A percentile compares a stretch with the other conserved stretches of the same genome.
phyloP scores from a whole-genome alignment of 2,329 filamentous ascomycete species.

The Cytospora piceae region DNA sequence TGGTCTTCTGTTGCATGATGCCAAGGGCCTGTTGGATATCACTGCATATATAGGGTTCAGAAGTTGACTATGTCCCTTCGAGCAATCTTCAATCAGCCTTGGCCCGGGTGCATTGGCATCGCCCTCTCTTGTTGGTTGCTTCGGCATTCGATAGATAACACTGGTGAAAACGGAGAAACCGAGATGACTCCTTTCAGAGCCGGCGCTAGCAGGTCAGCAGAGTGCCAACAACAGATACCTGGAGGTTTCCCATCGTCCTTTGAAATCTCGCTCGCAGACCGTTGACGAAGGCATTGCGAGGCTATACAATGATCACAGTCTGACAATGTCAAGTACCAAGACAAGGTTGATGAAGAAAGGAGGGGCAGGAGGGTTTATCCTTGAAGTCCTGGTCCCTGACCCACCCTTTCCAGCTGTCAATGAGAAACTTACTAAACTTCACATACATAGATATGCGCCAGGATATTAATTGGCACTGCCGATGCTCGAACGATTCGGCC shows the following conservation, averaged over 20 bases:
- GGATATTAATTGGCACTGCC: background rate
- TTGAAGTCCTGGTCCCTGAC: background rate
- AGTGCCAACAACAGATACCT: background rate
- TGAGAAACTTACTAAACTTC: background rate
- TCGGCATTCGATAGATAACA: background rate
- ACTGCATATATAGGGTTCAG: background rate
- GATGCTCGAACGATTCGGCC: background rate
- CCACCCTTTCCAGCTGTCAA: conserved; percentile 17
- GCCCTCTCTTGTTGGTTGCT: background rate
- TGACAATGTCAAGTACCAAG: background rate
- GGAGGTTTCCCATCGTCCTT: background rate
- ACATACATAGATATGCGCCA: background rate
- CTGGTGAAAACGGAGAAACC: background rate
- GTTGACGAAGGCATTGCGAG: background rate
- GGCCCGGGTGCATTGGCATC: no score
- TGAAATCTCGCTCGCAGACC: no score
- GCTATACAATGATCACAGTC: background rate
- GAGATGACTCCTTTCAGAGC: background rate
- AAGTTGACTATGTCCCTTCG: background rate
- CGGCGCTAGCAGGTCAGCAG: background rate
- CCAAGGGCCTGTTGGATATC: conserved; percentile 15
- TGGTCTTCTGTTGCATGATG: conserved; percentile 10
- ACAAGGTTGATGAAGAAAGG: background rate
- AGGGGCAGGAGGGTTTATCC: background rate
- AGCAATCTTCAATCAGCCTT: no score